phyloP scores from a whole-genome alignment of 129 eudicot species.

The Saussurea involucrata region DNA sequence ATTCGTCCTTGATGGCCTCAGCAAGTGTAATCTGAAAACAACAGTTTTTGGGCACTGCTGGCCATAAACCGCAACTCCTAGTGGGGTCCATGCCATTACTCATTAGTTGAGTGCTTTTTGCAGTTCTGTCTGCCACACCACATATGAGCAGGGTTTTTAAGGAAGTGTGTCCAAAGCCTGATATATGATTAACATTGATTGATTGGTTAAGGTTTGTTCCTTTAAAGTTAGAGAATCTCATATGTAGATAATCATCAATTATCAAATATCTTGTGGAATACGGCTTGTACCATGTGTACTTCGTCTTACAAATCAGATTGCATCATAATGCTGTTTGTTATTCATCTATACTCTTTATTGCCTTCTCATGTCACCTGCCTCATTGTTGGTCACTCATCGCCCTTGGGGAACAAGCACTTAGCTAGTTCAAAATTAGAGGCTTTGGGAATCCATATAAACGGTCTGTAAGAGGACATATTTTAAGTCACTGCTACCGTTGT shows the following conservation, averaged over 20 bases:
- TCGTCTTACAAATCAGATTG: not conserved
- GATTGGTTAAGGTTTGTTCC: not conserved
- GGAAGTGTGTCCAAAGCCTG: not conserved
- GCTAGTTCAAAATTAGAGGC: not conserved
- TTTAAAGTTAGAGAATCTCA: not conserved
- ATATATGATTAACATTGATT: not conserved
- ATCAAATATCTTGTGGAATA: not conserved
- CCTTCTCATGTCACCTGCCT: not conserved
- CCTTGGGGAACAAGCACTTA: not conserved
- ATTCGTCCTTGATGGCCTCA: too few relatives aligned
- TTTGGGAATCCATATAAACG: not conserved
- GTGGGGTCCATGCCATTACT: not conserved
- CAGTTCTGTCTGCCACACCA: not conserved
- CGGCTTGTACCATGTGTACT: not conserved
- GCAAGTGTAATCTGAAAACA: not conserved
- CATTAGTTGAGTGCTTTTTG: not conserved
- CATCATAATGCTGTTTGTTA: not conserved
- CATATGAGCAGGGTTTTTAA: not conserved
- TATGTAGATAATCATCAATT: not conserved
- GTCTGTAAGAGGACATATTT: not conserved
- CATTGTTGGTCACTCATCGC: not conserved
- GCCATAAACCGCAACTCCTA: not conserved
- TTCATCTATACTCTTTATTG: not conserved
- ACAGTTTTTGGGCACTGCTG: not conserved
- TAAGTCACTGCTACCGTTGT: not conserved